Conservation (phyloP, 176 grass and related monocot species). For the Calamus simplicifolius region DNA sequence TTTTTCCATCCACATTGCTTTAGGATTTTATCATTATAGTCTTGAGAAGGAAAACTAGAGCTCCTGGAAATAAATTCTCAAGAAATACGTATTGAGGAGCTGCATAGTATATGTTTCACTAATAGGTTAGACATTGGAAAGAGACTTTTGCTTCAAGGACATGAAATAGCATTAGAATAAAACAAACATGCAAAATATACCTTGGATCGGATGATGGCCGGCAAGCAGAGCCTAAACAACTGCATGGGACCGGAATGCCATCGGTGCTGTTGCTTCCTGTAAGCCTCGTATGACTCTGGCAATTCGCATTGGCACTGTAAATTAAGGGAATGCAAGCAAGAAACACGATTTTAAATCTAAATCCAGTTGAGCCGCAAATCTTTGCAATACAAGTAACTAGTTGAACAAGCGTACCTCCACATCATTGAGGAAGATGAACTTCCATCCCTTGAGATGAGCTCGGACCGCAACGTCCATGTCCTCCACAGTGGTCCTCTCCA, state of each 20-base stretch:
- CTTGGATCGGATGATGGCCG: constrained; percentile 41
- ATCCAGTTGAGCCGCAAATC: no score
- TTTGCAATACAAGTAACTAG: no score
- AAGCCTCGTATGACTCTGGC: constrained; percentile 46
- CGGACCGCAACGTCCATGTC: constrained; percentile 49
- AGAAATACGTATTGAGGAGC: no score
- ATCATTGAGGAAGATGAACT: constrained; percentile 45
- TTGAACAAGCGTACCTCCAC: constrained; percentile 23
- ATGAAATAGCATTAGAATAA: no score
- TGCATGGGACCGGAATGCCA: constrained; percentile 56
- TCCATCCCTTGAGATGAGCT: constrained; percentile 46
- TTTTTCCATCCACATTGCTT: no score
- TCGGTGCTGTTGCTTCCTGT: constrained; percentile 45
- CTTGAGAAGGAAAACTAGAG: no score
- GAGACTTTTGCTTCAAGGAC: no score
- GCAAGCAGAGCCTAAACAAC: constrained; percentile 47
- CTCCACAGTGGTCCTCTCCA: constrained; percentile 43
- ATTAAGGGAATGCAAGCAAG: neutral
- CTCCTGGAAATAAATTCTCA: no score
- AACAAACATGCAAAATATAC: constrained; percentile 11
- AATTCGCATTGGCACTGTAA: constrained; percentile 48
- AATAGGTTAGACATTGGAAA: no score
- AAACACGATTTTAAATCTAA: neutral
- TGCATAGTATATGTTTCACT: no score
- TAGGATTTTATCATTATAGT: no score